Conservation (phyloP, 2,329 filamentous ascomycete genomes). For the Pleomassaria siparia region DNA sequence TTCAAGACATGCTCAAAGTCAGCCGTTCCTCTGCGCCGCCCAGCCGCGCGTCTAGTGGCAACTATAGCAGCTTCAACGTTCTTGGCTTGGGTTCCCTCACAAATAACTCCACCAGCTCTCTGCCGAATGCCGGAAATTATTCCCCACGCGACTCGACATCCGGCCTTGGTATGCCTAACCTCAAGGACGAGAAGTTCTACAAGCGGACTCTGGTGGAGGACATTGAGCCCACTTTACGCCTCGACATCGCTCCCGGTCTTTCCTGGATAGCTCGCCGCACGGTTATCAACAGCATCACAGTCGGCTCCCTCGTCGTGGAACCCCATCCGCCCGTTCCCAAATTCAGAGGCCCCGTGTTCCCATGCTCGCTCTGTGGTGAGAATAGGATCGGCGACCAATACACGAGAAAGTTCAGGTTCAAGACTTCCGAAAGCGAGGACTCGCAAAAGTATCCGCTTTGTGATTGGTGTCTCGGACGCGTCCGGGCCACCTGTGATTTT, state of each 20-base stretch:
- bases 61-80: conserved; percentile 65
- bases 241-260: conserved; percentile 86
- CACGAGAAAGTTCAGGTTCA: conserved; percentile 81
- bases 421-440: conserved; percentile 81
- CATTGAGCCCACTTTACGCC: conserved; percentile 87
- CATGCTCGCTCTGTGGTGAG: conserved; percentile 90
- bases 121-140: conserved; percentile 52
- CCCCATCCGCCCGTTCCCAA: conserved; percentile 59
- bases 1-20: conserved; percentile 71
- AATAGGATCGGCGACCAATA: conserved; percentile 69
- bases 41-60: conserved; percentile 72
- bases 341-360: conserved; percentile 59
- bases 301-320: conserved; percentile 86
- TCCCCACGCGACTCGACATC: conserved; percentile 38
- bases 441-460: conserved; percentile 90
- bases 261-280: conserved; percentile 91
- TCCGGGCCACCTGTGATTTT: conserved; percentile 89
- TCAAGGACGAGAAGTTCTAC: conserved; percentile 93
- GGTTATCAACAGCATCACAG: conserved; percentile 78
- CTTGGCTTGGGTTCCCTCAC: conserved; percentile 56
- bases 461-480: conserved; percentile 78
- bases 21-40: conserved; percentile 57
- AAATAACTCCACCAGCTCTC: conserved; percentile 52
- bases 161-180: conserved; percentile 52
- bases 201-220: conserved; percentile 88